phyloP scores from a whole-genome alignment of 192 early-diverging fungal species.

The Entophlyctis helioformis region DNA sequence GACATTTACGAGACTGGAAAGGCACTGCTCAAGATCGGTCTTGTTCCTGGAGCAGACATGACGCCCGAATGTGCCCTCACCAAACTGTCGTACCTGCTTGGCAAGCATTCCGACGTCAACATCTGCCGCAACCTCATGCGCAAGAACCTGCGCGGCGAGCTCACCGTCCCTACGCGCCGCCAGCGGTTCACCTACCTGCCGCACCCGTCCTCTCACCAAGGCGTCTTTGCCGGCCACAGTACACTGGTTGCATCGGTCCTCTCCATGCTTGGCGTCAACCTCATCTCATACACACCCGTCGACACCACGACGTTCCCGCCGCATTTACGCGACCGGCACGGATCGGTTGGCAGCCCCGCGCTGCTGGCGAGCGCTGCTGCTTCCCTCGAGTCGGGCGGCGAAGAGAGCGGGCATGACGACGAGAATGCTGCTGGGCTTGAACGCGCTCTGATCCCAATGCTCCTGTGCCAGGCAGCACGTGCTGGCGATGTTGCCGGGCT shows the following conservation, averaged over 20 bases:
- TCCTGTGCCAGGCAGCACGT: constrained; percentile 77
- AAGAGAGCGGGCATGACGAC: no score
- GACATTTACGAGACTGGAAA: constrained; percentile 86
- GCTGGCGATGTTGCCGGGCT: constrained; percentile 76
- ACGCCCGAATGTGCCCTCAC: constrained; percentile 90
- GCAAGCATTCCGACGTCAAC: constrained; percentile 50
- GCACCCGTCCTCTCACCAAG: no score
- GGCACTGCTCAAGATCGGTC: constrained; percentile 62
- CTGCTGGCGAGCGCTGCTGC: no score
- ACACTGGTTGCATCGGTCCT: constrained; percentile 15
- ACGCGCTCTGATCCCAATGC: constrained; percentile 64
- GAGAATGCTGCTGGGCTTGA: constrained; percentile 32
- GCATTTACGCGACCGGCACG: no score
- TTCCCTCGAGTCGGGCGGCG: no score
- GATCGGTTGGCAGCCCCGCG: no score
- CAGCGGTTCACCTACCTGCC: constrained; percentile 60
- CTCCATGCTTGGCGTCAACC: neutral
- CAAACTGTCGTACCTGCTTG: constrained; percentile 87
- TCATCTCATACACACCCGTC: neutral
- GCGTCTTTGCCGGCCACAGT: no score
- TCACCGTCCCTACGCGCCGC: constrained; percentile 57
- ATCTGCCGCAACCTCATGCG: constrained; percentile 71
- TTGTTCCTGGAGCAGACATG: constrained; percentile 88
- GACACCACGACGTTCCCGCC: no score
- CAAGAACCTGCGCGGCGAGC: constrained; percentile 80